These are phyloP conservation scores for Aegilops bicornis DNA, from an alignment of 176 grass and related monocot species.

Conservation along the genomic window DNA sequence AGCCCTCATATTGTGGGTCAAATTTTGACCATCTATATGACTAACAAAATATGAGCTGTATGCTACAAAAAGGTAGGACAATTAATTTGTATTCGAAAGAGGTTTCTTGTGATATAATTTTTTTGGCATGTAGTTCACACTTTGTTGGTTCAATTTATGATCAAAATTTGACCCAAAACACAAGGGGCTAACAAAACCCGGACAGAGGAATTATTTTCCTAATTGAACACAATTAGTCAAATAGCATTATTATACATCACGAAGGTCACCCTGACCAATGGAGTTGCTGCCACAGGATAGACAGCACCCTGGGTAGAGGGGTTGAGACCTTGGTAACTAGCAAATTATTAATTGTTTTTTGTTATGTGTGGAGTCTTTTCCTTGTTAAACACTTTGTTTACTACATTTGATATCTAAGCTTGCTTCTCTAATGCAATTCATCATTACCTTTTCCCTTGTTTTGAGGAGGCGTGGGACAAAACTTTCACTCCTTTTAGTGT, in stretches of 20 bases:
- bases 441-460: constrained; percentile 21
- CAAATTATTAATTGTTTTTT: neutral
- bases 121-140: too few species aligned
- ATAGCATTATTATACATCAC: constrained; percentile 26
- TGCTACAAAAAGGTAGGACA: too few species aligned
- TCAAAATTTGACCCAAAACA: too few species aligned
- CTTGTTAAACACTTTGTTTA: constrained; percentile 26
- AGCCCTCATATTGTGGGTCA: too few species aligned
- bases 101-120: too few species aligned
- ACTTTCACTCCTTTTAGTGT: constrained; percentile 29
- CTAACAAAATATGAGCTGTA: too few species aligned
- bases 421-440: constrained; percentile 44
- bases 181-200: too few species aligned
- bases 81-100: too few species aligned
- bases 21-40: too few species aligned
- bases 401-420: constrained; percentile 30
- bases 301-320: constrained; percentile 41
- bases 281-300: constrained; percentile 31
- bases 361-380: constrained; percentile 27
- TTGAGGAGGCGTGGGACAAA: constrained; percentile 38
- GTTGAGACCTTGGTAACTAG: constrained; percentile 13
- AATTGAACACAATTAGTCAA: constrained; percentile 2
- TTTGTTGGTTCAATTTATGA: too few species aligned
- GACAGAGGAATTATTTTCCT: neutral
- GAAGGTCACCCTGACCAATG: constrained; percentile 21